A percentile compares a stretch with the other conserved stretches of the same genome.
These are phyloP conservation scores for Asterophora parasitica DNA, from an alignment of 768 basidiomycete genomes.

Conservation along the genomic window DNA sequence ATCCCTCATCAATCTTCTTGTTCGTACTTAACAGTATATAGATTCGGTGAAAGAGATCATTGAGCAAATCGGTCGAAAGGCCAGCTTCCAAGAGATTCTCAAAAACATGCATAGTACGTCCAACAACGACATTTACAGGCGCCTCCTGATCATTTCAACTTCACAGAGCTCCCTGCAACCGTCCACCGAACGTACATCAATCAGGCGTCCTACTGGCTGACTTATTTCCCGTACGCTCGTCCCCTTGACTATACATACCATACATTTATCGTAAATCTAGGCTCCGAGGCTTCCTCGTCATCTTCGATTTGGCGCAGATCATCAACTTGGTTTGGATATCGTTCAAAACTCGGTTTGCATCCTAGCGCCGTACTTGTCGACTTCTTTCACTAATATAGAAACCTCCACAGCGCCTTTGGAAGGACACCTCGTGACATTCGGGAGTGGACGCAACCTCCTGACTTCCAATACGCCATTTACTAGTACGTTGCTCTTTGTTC, in stretches of 20 bases:
- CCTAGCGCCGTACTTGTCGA: not conserved
- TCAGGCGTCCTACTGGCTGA: constrained; percentile 90
- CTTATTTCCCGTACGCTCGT: constrained; percentile 80
- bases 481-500: constrained; percentile 47
- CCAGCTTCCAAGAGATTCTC: constrained; percentile 44
- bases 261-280: constrained; percentile 29
- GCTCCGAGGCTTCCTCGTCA: constrained; percentile 87
- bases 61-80: constrained; percentile 36
- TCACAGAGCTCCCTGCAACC: constrained; percentile 54
- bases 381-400: not conserved
- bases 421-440: constrained; percentile 87
- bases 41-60: constrained; percentile 42
- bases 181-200: constrained; percentile 89
- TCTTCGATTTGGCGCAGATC: constrained; percentile 96
- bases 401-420: constrained; percentile 58
- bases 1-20: not conserved
- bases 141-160: not conserved
- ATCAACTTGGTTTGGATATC: constrained; percentile 83
- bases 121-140: not conserved
- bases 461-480: constrained; percentile 84
- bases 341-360: constrained; percentile 72
- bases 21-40: constrained; percentile 12
- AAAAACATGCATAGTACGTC: constrained; percentile 41
- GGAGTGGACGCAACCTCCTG: constrained; percentile 86
- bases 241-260: not conserved